phyloP scores from a whole-genome alignment of 1,139 yeast species.

The Hyphopichia burtonii region DNA sequence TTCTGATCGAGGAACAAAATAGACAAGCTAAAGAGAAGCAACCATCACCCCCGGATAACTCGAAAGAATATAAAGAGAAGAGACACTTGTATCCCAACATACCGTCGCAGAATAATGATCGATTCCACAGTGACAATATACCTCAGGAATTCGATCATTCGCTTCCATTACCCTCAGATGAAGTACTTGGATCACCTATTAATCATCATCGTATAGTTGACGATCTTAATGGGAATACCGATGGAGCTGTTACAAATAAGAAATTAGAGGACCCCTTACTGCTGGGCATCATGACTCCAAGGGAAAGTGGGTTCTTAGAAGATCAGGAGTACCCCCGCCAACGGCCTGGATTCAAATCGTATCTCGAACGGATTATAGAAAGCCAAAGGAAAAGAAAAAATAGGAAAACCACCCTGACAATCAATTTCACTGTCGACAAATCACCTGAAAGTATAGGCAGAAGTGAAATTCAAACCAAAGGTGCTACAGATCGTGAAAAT shows the following conservation, averaged over 20 bases:
- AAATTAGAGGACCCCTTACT: not conserved
- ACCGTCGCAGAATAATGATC: too few species aligned
- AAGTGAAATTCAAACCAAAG: too few species aligned
- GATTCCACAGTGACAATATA: not conserved
- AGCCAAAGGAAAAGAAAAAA: constrained; percentile 1
- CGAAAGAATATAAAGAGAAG: too few species aligned
- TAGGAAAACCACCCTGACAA: not conserved
- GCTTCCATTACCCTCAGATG: constrained; percentile 22
- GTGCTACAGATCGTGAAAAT: too few species aligned
- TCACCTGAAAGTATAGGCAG: not conserved
- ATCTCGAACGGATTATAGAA: constrained; percentile 4
- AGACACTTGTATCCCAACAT: too few species aligned
- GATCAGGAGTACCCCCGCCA: not conserved
- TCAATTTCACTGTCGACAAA: not conserved
- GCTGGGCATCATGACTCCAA: not conserved
- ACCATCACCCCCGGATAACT: too few species aligned
- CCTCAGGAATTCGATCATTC: constrained; percentile 22
- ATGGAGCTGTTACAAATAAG: not conserved
- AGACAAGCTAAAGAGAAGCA: not conserved
- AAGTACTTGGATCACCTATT: constrained; percentile 3
- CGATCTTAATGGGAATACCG: not conserved
- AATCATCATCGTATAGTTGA: not conserved
- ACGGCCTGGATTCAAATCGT: constrained; percentile 3
- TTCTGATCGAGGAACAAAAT: constrained; percentile 23
- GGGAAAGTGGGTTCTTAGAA: not conserved